Evolutionary conservation across 495 filamentous ascomycete species (phyloP).

Genomic region (Penicillium paradoxum): DNA sequence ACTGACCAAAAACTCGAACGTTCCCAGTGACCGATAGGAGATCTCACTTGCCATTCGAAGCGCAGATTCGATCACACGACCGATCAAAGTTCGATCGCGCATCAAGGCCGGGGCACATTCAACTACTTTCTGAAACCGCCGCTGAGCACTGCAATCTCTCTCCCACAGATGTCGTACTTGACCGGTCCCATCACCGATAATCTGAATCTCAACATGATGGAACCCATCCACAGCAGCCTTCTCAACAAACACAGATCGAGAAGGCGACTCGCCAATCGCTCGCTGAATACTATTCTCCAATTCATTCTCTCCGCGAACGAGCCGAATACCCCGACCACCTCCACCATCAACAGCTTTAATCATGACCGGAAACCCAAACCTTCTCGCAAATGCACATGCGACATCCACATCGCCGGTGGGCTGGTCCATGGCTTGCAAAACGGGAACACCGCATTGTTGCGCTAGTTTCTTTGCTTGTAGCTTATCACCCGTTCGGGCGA

Average conservation of each 20-base stretch:
- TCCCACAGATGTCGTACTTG: constrained; percentile 52
- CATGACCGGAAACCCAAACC: constrained; percentile 53
- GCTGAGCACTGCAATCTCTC: constrained; percentile 56
- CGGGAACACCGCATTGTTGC: constrained; percentile 48
- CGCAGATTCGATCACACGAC: constrained; percentile 35
- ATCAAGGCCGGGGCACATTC: constrained; percentile 44
- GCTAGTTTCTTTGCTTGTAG: constrained; percentile 52
- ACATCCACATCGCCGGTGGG: constrained; percentile 37
- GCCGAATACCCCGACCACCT: constrained; percentile 47
- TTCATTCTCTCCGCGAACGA: constrained; percentile 33
- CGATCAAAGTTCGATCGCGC: constrained; percentile 32
- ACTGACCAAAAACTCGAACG: constrained; percentile 59
- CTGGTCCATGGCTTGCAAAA: constrained; percentile 43
- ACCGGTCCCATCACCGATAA: constrained; percentile 51
- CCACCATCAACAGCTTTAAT: constrained; percentile 52
- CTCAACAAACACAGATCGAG: constrained; percentile 49
- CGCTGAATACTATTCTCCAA: constrained; percentile 39
- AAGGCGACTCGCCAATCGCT: constrained; percentile 47
- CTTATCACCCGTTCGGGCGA: constrained; percentile 53
- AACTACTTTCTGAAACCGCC: constrained; percentile 53
- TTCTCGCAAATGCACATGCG: constrained; percentile 38
- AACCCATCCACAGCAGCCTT: constrained; percentile 47
- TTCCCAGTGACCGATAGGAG: constrained; percentile 53
- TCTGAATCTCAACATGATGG: constrained; percentile 55
- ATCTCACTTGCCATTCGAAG: constrained; percentile 39